Base-by-base conservation (phyloP, 2,329 filamentous ascomycete genomes). In the Mycosphaerelloides madeirae region DNA sequence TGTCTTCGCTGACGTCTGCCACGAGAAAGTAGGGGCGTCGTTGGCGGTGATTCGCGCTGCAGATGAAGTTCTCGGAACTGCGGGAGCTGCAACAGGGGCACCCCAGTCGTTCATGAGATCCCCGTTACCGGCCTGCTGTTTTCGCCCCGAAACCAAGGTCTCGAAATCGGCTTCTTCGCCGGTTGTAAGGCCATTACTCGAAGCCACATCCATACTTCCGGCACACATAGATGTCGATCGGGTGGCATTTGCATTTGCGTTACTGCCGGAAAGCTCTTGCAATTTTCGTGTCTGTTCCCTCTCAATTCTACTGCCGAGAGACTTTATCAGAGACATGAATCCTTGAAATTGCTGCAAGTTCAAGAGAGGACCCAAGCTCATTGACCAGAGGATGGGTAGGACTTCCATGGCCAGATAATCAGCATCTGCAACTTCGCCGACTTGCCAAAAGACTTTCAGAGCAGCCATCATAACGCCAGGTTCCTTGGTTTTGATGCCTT, bases 391-490 rank as follows among this genome's bases (percentile, higher is more conserved):
- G 8, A 94, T 79, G 0, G 93, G 93, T 9, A 98, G 71, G 13
- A 95, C 81, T 44, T 97, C 91, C 70, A 93, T 82, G 11, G 93
- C 93, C 16, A 96, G 79, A 61, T 95, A 97, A 34, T 96, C 93
- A 2, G 84, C 79, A 61, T 97, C 93, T 3, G 85, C 90, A 15
- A 84, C 76, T 38, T 80, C 79, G 7, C 89, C 89, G 20, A 98
- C 84, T 38, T 95, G 85, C 38, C 79, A 80, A 53, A 97, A 81
- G 1, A 96, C 88, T 43, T 83, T 84, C 28, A 97, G 73, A 0
- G 89, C 85, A 5, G 91, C 90, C 74, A 97, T 85, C 87, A 97
- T 97, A 8, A 98, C 93, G 6, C 89, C 90, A 0, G 93, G 93
- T 65, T 98, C 93, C 63, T 95, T 97, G 0, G 93, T 98, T 68